Evolutionary conservation across 192 early-diverging fungal genomes (phyloP), one percentile per base, ranked within the genome.

Genomic region (Coemansia sp.): DNA sequence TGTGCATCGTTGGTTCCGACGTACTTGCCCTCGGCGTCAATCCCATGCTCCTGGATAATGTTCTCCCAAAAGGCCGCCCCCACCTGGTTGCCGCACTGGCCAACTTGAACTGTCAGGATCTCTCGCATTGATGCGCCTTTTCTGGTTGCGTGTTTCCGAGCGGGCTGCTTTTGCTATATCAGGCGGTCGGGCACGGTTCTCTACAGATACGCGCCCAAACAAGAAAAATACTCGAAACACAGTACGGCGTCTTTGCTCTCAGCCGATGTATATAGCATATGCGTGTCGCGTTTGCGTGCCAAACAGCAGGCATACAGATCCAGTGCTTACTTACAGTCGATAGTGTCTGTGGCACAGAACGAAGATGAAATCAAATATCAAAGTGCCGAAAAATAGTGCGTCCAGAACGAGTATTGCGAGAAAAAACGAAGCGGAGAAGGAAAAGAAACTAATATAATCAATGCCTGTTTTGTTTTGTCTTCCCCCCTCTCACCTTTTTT

Each of bases 11-110:
- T 86, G 55, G 86, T 78, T n/a, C 91, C 87, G 16, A 62, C 81
- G 51, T 67, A 69, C 69, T 68, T 61, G 68, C 91, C 92, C 34
- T 85, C 69, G 35, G 73, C 23, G 73, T 88, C 84, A 57, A 93
- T 86, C 36, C 93, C 92, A 73, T 95, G 92, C 79, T 95, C 93
- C 46, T 87, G 83, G 66, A 87, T 78, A 71, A 95, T 91, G 61
- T 86, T 85, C 66, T 95, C 92, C 93, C 94, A 95, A 82, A 95
- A 95, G 60, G 90, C 91, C 71, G 87, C 76, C 67, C 94, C 92
- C 71, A 94, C 79, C 70, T 90, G 89, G 76, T 90, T 90, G 75
- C 89, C 87, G 71, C 87, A 88, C 75, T 88, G 87, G 61, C 87
- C 87, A 46, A 84, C 70, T 71, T 88, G 87, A 60, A 88, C 66